Conservation (phyloP, 2,329 filamentous ascomycete species). For the Diaporthe vexans region DNA sequence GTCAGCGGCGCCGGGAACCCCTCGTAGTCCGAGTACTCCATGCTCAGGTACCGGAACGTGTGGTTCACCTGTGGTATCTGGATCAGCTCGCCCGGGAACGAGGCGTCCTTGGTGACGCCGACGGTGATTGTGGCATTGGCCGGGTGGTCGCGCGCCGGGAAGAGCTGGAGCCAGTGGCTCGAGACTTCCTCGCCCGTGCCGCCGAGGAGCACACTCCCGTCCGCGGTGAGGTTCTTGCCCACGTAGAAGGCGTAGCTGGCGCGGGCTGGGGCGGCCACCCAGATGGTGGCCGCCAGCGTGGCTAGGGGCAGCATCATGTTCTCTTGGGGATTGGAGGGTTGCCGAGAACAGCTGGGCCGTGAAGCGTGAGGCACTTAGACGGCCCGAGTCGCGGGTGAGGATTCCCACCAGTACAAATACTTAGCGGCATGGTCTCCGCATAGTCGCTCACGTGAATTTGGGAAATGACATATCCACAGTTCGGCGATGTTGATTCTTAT, state of each 20-base stretch:
- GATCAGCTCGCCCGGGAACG: slow-evolving; percentile 21
- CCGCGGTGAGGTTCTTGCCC: slow-evolving; percentile 15
- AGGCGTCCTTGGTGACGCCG: not conserved
- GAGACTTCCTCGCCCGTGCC: slow-evolving; percentile 25
- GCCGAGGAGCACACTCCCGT: slow-evolving; percentile 23
- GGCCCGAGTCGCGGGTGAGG: not conserved
- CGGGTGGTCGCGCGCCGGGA: slow-evolving; percentile 18
- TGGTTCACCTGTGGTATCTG: slow-evolving; percentile 18
- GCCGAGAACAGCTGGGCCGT: slow-evolving; percentile 14
- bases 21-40: slow-evolving; percentile 31
- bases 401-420: not conserved
- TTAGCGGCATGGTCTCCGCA: slow-evolving; percentile 27
- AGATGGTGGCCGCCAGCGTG: not conserved
- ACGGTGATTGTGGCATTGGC: slow-evolving; percentile 28
- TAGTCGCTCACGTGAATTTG: slow-evolving; percentile 10
- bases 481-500: slow-evolving; percentile 11
- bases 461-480: slow-evolving; percentile 26
- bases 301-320: not conserved
- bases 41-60: slow-evolving; percentile 23
- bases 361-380: not conserved
- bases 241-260: slow-evolving; percentile 27
- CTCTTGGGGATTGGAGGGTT: not conserved
- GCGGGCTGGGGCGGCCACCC: not conserved
- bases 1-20: slow-evolving; percentile 26
- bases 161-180: slow-evolving; percentile 24